Evolutionary conservation across 129 eudicot genomes (phyloP).

Genomic region (Flaveria sonorensis): DNA sequence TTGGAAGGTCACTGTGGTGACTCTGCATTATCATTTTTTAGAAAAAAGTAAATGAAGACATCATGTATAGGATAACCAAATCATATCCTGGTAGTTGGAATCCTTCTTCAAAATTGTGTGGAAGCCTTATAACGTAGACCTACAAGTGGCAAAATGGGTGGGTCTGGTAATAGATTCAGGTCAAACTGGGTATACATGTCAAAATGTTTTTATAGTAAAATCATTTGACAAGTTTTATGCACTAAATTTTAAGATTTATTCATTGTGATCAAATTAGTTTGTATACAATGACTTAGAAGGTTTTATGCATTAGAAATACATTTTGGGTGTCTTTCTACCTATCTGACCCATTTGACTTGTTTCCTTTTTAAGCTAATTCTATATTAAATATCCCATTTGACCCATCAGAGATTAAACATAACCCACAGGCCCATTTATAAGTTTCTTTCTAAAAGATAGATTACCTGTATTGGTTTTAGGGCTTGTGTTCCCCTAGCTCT

Average conservation of each 20-base stretch:
- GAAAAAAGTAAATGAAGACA: not conserved
- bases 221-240: not conserved
- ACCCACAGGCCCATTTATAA: not conserved
- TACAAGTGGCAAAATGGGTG: not conserved
- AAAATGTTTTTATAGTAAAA: not conserved
- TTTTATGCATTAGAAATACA: not conserved
- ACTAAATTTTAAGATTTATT: not conserved
- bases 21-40: conserved; percentile 43
- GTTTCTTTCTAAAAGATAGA: not conserved
- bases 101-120: not conserved
- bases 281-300: not conserved
- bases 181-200: not conserved
- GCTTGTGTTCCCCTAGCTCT: conserved; percentile 55
- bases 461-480: conserved; percentile 57
- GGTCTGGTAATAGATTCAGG: not conserved
- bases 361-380: not conserved
- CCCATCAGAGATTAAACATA: not conserved
- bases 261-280: not conserved
- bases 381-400: no score
- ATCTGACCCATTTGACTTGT: not conserved
- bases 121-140: not conserved
- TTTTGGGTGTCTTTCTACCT: not conserved
- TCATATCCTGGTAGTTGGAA: conserved; percentile 5
- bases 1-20: conserved; percentile 44
- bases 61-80: conserved; percentile 10